These are phyloP conservation scores for Fremontodendron californicum DNA, from an alignment of 345 rosid species.

Conservation along the genomic window DNA sequence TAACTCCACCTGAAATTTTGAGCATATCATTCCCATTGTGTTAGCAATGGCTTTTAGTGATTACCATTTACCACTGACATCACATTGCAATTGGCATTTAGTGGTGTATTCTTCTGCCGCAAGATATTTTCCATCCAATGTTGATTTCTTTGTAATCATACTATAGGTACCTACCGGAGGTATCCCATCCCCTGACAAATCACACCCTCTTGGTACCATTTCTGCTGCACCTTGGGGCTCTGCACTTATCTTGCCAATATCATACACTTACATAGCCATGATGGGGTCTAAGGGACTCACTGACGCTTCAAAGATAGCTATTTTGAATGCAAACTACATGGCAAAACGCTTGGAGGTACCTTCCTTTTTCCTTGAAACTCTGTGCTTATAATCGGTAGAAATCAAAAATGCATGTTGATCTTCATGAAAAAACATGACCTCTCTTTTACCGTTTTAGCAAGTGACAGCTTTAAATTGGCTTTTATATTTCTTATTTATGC, in stretches of 20 bases:
- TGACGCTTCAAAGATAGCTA: constrained; percentile 90
- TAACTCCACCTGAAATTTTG: neutral
- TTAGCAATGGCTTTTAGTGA: neutral
- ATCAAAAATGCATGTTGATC: neutral
- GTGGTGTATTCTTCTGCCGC: constrained; percentile 10
- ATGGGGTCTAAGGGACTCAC: no score
- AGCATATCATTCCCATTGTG: neutral
- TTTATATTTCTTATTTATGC: neutral
- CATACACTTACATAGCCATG: no score
- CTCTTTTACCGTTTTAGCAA: neutral
- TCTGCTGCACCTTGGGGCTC: no score
- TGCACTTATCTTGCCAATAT: no score
- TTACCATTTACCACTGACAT: neutral
- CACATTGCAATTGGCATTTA: constrained; percentile 6
- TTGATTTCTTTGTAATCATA: constrained; percentile 8
- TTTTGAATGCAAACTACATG: constrained; percentile 97
- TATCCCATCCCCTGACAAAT: constrained; percentile 65
- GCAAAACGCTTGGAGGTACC: constrained; percentile 90
- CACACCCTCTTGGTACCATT: constrained; percentile 77
- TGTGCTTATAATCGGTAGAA: neutral
- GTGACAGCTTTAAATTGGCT: neutral
- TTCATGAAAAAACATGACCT: neutral
- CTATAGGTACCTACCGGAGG: constrained; percentile 77
- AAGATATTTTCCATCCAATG: neutral
- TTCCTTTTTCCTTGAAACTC: constrained; percentile 11